Conservation (phyloP, 2,329 filamentous ascomycete genomes). For the Hypoxylon sp. region DNA sequence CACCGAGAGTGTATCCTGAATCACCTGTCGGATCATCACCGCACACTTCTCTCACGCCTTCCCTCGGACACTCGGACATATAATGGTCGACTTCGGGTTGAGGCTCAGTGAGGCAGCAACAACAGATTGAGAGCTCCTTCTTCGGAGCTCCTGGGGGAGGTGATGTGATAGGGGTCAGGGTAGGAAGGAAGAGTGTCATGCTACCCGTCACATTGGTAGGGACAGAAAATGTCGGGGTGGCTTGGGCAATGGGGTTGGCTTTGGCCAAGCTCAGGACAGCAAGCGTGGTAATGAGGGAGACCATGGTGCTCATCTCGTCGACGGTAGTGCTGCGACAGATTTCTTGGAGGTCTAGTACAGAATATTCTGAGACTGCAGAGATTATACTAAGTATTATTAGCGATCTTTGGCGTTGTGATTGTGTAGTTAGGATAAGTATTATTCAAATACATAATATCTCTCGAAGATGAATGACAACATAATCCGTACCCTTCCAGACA, state of each 20-base stretch:
- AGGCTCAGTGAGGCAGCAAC: constrained; percentile 8
- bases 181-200: constrained; percentile 9
- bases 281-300: not conserved
- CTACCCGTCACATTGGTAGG: constrained; percentile 21
- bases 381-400: not conserved
- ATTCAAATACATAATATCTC: not conserved
- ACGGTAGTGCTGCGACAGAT: not conserved
- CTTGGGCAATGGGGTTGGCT: constrained; percentile 16
- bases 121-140: constrained; percentile 15
- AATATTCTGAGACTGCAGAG: not conserved
- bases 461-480: not conserved
- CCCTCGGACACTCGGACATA: constrained; percentile 18
- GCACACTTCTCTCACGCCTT: constrained; percentile 12
- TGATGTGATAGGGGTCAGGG: not conserved
- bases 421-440: not conserved
- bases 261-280: not conserved
- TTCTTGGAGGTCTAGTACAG: not conserved
- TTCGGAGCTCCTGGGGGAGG: not conserved
- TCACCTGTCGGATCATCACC: not conserved
- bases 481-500: not conserved
- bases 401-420: not conserved
- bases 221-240: not conserved
- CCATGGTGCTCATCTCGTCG: constrained; percentile 17
- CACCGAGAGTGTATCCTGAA: constrained; percentile 20
- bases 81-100: constrained; percentile 3